Evolutionary conservation across 164 flowering plant species (phyloP), one percentile per base, ranked within the genome.

Genomic region (Vitis vinifera): DNA sequence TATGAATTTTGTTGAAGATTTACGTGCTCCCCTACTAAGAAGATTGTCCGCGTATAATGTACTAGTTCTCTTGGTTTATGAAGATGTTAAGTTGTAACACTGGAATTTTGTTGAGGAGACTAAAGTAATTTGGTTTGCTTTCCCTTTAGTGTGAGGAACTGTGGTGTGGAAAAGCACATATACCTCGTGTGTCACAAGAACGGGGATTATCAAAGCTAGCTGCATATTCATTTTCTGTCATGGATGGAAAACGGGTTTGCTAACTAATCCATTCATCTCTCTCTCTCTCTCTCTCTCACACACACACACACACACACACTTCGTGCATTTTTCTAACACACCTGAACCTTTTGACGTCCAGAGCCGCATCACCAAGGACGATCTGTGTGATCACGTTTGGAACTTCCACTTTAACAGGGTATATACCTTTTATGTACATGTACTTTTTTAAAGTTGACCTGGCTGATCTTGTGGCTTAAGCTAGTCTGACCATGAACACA

Each of bases 311-410:
- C 51, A 29, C 8, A 37, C n/a, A 51, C n/a, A 57, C 19, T 19
- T 57, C 10, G 29, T 55, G 51, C 55, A 14, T 8, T 15, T 71
- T 30, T 51, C 51, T 23, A 0, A 16, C 49, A 44, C 10, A 47
- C 50, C n/a, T 52, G 7, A 6, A 62, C 44, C 8, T 48, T 4
- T 66, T 79, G 8, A 44, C 52, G 59, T 19, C 50, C 81, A 93
- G 94, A 75, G 64, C 50, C 88, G 97, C 67, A 88, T 93, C 70
- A 80, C 64, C 76, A 83, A 71, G 80, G 88, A 91, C 11, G 95
- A 93, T 68, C 87, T 93, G 23, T 91, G 92, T 69, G 97, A 89
- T 69, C 94, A 93, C 76, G 85, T 58, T 3, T 93, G 98, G 98
- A 83, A 86, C 68, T 93, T 89, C 71, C 91, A 84, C 65, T 93